A percentile compares a stretch with the other conserved stretches of the same genome.
Conservation (phyloP, 768 basidiomycete species). For the Mycena sanguinolenta region DNA sequence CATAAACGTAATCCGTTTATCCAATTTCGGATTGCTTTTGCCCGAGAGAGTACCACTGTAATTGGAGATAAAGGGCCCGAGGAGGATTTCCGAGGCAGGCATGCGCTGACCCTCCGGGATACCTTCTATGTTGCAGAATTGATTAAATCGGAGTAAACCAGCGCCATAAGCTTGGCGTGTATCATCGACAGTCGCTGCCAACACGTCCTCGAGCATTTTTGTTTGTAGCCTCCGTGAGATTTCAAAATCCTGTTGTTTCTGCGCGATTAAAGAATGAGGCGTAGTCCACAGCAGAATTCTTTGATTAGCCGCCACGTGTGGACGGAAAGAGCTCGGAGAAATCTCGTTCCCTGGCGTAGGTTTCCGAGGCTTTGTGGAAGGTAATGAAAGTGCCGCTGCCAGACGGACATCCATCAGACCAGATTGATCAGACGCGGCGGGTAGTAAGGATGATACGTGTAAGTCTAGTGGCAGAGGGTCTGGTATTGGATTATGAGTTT, state of each 20-base stretch:
- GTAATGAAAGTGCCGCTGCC: constrained; percentile 11
- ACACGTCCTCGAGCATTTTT: background rate
- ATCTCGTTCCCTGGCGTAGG: constrained; percentile 18
- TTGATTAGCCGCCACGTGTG: constrained; percentile 18
- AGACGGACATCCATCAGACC: constrained; percentile 1
- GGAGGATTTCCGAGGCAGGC: background rate
- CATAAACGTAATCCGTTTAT: no score
- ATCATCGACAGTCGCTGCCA: background rate
- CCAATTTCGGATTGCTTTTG: no score
- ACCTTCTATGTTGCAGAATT: constrained; percentile 9
- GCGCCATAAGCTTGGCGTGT: constrained; percentile 42
- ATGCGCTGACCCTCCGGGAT: background rate
- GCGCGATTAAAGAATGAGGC: constrained; percentile 18
- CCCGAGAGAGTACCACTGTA: no score
- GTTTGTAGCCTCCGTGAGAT: constrained; percentile 6
- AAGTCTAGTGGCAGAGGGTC: background rate
- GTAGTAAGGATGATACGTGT: background rate
- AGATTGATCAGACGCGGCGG: background rate
- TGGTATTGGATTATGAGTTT: no score
- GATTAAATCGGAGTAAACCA: constrained; percentile 43
- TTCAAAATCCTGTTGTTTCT: background rate
- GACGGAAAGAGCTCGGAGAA: constrained; percentile 4
- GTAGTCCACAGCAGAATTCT: constrained; percentile 28
- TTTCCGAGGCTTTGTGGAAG: background rate
- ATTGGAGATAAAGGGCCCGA: no score